Base-by-base conservation (phyloP, 1,284 basidiomycete genomes). In the Pseudozyma tsukubaensis region DNA sequence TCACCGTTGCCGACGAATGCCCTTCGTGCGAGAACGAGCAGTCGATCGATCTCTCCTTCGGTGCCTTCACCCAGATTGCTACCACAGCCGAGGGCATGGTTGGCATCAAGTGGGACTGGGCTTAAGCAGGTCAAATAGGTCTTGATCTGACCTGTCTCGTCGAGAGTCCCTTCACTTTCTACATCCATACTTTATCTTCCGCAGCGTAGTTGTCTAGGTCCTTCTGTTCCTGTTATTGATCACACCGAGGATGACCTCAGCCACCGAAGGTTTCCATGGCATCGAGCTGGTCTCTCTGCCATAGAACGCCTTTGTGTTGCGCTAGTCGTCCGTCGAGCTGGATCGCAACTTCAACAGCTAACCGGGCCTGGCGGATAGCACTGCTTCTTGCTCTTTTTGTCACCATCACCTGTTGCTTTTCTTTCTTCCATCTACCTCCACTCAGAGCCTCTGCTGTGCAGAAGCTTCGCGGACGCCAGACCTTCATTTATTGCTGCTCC, bases 11-110 rank as follows among this genome's bases (percentile, higher is more conserved):
- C 44, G 78, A 80, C 47, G 62, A 60, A 47, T 80, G 78, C 60
- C 78, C 78, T 32, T 58, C 67, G n/a, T 97, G 94, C 87, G 37
- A 77, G 0, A 74, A 77, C 67, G 54, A 57, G 37, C 87, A 91
- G 83, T 91, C 90, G 19, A 89, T 97, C 80, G 94, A 97, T 84
- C 88, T 97, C 63, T 94, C 92, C 13, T 72, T 83, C n/a, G 89
- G 81, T 52, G 90, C 92, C 29, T 97, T 97, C 88, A 60, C 86
- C 47, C 76, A 83, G 16, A 88, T 95, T 59, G 90, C 89, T 37
- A 77, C 84, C 58, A 83, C 88, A 56, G 84, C 80, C 9, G 86
- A 88, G 39, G 93, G 93, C 60, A 84, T 87, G 76, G 87, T 94
- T 45, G 37, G 50, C 35, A 77, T 79, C 57, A 59, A 63, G 50